Evolutionary conservation across 768 basidiomycete species (phyloP), one percentile per base, ranked within the genome.

Genomic region (Pleurotus tuber-regium): DNA sequence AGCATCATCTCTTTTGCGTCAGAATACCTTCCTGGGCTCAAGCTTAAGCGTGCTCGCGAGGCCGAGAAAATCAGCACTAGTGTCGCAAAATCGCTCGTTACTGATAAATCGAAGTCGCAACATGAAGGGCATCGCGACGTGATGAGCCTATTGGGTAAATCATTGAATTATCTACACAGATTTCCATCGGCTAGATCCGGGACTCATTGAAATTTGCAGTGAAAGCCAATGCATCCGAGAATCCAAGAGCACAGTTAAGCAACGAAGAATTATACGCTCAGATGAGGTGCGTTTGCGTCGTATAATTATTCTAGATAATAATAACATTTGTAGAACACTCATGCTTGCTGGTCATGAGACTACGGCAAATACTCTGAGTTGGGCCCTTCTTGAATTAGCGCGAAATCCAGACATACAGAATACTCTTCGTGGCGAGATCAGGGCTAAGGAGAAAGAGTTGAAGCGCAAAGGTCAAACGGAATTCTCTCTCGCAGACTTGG

Each of bases 341-440:
- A 53, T 54, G 11, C 19, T 54, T 21, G 51, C 53, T 35, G 53
- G 53, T 14, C 53, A 54, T 39, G 53, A 63, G 47, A 61, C 61
- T 14, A 58, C 59, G 8, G 46, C 59, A 16, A 57, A 49, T n/a
- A 56, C 50, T 9, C 47, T 18, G 48, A 59, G 38, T n/a, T 72
- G 70, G 69, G 59, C 63, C 6, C 50, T 70, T 6, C 63, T 66
- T 50, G 55, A 61, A n/a, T 56, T 73, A 4, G 55, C 62, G 14
- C 48, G 56, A 31, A 47, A 65, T 46, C 62, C 61, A 1, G 48
- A 36, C n/a, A 50, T 50, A 16, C 48, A 50, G 36, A 19, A 4
- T 11, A 36, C 10, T 41, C 77, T 92, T 18, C 80, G 89, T 12
- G 68, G 70, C 0, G 89, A 90, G 65, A 74, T 85, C 35, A 60